Evolutionary conservation across 805 yeast species (phyloP), one percentile per base, ranked within the genome.

Genomic region (Schizosaccharomyces octosporus): DNA sequence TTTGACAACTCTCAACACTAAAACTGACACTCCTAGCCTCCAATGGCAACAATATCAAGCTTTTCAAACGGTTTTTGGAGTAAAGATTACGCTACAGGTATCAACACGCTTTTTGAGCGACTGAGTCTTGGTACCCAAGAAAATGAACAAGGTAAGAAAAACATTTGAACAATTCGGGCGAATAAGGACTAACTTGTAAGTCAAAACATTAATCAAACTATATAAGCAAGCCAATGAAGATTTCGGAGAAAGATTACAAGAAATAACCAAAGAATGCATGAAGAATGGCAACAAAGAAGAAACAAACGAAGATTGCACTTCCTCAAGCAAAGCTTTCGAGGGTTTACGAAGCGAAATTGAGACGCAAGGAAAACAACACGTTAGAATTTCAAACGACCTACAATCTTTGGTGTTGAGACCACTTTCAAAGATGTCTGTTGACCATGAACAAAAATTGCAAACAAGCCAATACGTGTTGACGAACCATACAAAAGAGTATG

Each of bases 51-150:
- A 29, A 57, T 57, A 21, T 41, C 60, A 17, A 36, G 60, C 24
- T 84, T 85, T 72, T 81, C 86, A 4, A 87, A 83, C 66, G 79
- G 82, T 66, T 85, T 85, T 72, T 85, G 94, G 94, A 76, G 87
- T 6, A 74, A 74, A 36, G 89, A 84, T 67, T 81, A 82, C 67
- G 72, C 75, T 15, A 72, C 77, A n/a, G 82, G 77, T 27, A 63
- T 73, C 55, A 66, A 66, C n/a, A 66, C 69, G 48, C 69, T 74
- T 55, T 72, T 72, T 62, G 69, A 67, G 48, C 73, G 73, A 66
- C 68, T 73, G 43, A 64, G 64, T 32, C 75, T 72, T 29, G 62
- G 48, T 21, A 29, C 19, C 5, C 29, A 13, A 21, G 62, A 61
- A 36, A 58, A 45, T 15, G 54, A 29, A 11, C 43, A 61, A 61